Conservation (phyloP, 176 grass and related monocot species). For the Lolium rigidum region DNA sequence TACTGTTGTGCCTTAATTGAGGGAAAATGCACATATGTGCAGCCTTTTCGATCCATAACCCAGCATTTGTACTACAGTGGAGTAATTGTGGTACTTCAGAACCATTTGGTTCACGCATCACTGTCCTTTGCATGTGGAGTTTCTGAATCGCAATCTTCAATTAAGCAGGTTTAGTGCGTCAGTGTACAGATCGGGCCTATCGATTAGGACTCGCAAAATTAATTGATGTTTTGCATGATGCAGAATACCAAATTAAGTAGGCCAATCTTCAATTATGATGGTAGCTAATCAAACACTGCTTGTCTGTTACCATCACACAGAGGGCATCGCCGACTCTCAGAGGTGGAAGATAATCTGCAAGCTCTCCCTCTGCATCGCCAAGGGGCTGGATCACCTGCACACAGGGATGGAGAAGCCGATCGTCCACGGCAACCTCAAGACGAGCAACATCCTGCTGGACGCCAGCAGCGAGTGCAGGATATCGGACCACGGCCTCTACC, state of each 20-base stretch:
- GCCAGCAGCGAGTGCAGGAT: slow-evolving; percentile 62
- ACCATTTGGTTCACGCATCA: not conserved
- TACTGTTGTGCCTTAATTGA: not conserved
- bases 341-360: slow-evolving; percentile 82
- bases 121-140: slow-evolving; percentile 1
- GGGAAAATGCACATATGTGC: not conserved
- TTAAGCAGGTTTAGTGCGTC: too few relatives aligned
- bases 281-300: slow-evolving; percentile 16
- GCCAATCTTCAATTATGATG: too few relatives aligned
- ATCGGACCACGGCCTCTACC: slow-evolving; percentile 78
- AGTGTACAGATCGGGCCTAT: not conserved
- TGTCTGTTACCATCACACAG: slow-evolving; percentile 49
- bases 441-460: slow-evolving; percentile 82
- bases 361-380: slow-evolving; percentile 70
- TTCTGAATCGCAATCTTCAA: not conserved
- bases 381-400: slow-evolving; percentile 86
- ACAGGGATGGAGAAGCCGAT: slow-evolving; percentile 64
- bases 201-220: not conserved
- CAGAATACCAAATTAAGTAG: too few relatives aligned
- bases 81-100: not conserved
- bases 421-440: slow-evolving; percentile 88
- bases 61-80: not conserved
- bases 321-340: slow-evolving; percentile 78
- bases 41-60: slow-evolving; percentile 1
- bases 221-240: too few relatives aligned